phyloP scores from a whole-genome alignment of 139 green algal genomes.

The Eudorina sp. region DNA sequence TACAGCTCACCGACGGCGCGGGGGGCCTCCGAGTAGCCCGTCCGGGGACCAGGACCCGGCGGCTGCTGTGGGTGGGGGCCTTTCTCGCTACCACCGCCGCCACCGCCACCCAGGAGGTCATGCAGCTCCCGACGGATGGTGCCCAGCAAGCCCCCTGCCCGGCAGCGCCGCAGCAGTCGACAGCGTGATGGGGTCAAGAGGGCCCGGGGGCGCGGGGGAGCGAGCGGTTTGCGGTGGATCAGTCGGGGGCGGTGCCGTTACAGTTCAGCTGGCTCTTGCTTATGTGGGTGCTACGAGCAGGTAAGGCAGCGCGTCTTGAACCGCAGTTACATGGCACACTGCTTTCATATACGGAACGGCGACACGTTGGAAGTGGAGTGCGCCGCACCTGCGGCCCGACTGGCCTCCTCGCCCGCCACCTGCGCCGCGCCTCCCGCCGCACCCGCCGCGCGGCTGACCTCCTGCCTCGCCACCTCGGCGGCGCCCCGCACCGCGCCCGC shows the following conservation, averaged over 20 bases:
- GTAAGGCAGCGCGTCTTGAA: too few relatives aligned
- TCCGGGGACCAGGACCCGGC: too few relatives aligned
- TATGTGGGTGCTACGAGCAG: too few relatives aligned
- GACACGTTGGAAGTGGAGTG: not conserved
- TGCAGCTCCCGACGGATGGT: not conserved
- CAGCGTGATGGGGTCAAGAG: too few relatives aligned
- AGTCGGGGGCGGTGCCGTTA: too few relatives aligned
- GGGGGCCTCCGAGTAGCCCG: not conserved
- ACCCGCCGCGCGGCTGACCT: not conserved
- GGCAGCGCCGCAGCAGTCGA: too few relatives aligned
- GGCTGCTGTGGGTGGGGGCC: not conserved
- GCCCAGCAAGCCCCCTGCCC: not conserved
- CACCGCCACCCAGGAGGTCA: not conserved
- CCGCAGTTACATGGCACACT: too few relatives aligned
- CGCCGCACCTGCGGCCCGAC: not conserved
- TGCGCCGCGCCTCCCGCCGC: slow-evolving; percentile 7
- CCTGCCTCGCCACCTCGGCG: slow-evolving; percentile 16
- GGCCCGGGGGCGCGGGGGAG: too few relatives aligned
- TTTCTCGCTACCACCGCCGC: not conserved
- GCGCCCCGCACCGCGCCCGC: not conserved
- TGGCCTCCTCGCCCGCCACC: slow-evolving; percentile 24
- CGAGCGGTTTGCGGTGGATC: too few relatives aligned
- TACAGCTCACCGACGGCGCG: not conserved
- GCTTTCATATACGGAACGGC: too few relatives aligned
- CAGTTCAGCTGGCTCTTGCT: too few relatives aligned